A percentile compares a stretch with the other conserved stretches of the same genome.
These are phyloP conservation scores for Alloascoidea hylecoeti DNA, from an alignment of 805 yeast species.

Conservation along the genomic window DNA sequence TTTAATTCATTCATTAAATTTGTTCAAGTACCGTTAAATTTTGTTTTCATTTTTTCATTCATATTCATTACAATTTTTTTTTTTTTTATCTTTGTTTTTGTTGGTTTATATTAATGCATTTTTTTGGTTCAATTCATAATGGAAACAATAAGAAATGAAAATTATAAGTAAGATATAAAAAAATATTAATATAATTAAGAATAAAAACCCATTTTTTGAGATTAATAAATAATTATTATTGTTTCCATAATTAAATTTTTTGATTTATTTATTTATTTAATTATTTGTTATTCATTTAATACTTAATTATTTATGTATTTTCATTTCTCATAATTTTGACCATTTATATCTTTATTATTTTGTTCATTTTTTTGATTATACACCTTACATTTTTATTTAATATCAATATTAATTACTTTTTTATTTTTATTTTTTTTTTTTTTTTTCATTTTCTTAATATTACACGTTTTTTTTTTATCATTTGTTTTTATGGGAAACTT, in stretches of 20 bases:
- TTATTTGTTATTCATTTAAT: constrained; percentile 5
- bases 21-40: not conserved
- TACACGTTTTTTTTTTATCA: constrained; percentile 6
- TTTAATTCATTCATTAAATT: constrained; percentile 4
- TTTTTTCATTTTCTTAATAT: constrained; percentile 7
- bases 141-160: constrained; percentile 2
- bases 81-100: not conserved
- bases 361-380: not conserved
- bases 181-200: not conserved
- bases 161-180: not conserved
- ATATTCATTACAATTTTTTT: not conserved
- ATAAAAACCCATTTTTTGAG: not conserved
- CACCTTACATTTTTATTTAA: constrained; percentile 2
- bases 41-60: not conserved
- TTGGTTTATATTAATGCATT: no score
- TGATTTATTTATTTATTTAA: constrained; percentile 17
- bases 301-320: not conserved
- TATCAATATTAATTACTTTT: constrained; percentile 3
- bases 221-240: constrained; percentile 6
- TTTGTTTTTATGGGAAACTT: constrained; percentile 4
- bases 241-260: constrained; percentile 16
- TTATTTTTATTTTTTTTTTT: constrained; percentile 5
- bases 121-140: not conserved
- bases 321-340: constrained; percentile 3
- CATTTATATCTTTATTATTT: constrained; percentile 2